Base-by-base conservation (phyloP, 306 rosid genomes). In the Glycyrrhiza uralensis region DNA sequence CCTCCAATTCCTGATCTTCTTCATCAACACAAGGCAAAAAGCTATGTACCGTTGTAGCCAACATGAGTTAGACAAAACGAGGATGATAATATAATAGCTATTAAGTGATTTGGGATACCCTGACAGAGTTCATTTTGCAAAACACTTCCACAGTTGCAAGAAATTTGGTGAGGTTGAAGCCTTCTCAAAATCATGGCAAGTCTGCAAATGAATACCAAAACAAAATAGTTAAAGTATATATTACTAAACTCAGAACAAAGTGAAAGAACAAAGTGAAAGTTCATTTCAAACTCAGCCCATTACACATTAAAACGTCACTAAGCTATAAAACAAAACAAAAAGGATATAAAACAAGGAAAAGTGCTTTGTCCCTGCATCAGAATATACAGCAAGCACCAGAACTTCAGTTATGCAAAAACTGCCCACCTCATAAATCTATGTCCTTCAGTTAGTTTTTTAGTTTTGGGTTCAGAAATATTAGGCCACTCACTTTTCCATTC, bases 141-240 rank as follows among this genome's bases (percentile, higher is more conserved):
- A 47, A 76, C 76, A 66, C 71, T 58, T 60, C 65, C 39, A 28
- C 18, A 45, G 17, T 56, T 80, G 42, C 68, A 66, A 14, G 10
- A 29, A 39, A 52, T 33, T 62, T 6, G 55, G 33, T 18, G 58
- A 60, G 30, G 57, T 55, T 33, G 77, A 75, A 78, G 29, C 78
- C 75, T 57, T 58, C 50, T 18, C 23, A 57, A 81, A 74, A 66
- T 47, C 71, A 78, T 30, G 61, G 73, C 57, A 33, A 50, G 46
- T 47, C 85, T 81, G 81, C 71, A 70, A 32, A 74, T 14, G 46
- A 68, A 61, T 4, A 62, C 12, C 38, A 54, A 62, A 22, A 30
- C 24, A 46, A 54, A 58, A 20, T 45, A 47, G 29, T 63, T 18
- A 36, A n/a, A 23, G 45, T 23, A 71, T 35, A 42, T 22, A 42